Conservation (phyloP, 1,284 basidiomycete species). For the Athelia psychrophila region DNA sequence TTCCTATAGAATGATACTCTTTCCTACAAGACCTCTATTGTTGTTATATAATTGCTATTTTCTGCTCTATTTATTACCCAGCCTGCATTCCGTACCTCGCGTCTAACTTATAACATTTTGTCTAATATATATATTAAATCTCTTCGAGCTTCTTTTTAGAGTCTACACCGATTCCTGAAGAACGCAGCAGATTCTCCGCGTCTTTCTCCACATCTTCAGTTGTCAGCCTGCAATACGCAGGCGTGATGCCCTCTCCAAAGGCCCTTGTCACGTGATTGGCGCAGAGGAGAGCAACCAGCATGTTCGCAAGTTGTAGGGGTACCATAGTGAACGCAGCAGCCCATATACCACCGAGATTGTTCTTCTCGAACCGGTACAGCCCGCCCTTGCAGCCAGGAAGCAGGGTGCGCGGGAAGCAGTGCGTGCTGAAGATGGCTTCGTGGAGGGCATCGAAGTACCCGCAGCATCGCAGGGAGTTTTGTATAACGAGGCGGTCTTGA, state of each 20-base stretch:
- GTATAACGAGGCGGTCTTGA: conserved; percentile 57
- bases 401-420: conserved; percentile 65
- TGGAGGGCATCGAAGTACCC: conserved; percentile 69
- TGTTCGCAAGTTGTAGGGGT: conserved; percentile 62
- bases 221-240: conserved; percentile 61
- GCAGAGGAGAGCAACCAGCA: conserved; percentile 62
- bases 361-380: conserved; percentile 59
- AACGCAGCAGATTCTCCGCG: conserved; percentile 25
- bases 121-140: too few relatives aligned
- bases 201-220: conserved; percentile 38
- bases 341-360: conserved; percentile 54
- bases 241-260: conserved; percentile 74
- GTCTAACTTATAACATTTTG: too few relatives aligned
- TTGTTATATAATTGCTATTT: too few relatives aligned
- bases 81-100: too few relatives aligned
- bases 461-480: conserved; percentile 70
- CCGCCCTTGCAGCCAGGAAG: conserved; percentile 72
- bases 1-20: too few relatives aligned
- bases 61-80: too few relatives aligned
- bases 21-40: too few relatives aligned
- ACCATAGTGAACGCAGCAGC: conserved; percentile 61
- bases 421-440: conserved; percentile 55
- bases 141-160: too few relatives aligned
- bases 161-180: too few relatives aligned
- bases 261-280: conserved; percentile 69